phyloP scores from a whole-genome alignment of 177 flowering plant species.

The Viscum album region DNA sequence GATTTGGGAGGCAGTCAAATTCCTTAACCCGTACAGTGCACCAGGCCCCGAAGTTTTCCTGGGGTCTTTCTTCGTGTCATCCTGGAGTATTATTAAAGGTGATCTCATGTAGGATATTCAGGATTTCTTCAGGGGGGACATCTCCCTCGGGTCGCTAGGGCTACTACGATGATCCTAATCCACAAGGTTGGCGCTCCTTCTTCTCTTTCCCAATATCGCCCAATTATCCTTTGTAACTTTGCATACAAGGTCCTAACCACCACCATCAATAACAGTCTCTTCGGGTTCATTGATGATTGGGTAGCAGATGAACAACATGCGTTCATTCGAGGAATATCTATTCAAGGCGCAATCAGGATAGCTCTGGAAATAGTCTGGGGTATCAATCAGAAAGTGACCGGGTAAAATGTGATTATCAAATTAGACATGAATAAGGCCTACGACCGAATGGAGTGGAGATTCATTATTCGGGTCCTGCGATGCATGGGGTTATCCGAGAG shows the following conservation, averaged over 20 bases:
- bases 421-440: too few species aligned
- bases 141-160: background rate
- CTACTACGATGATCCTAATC: background rate
- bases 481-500: too few species aligned
- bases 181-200: background rate
- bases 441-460: too few species aligned
- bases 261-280: background rate
- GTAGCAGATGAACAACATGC: background rate
- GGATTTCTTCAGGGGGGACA: background rate
- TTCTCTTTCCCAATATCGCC: background rate
- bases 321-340: too few species aligned
- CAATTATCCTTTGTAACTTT: background rate
- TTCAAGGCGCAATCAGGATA: too few species aligned
- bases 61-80: too few species aligned
- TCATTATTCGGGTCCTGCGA: too few species aligned
- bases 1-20: background rate
- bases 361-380: too few species aligned
- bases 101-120: background rate
- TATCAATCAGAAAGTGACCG: too few species aligned
- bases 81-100: background rate
- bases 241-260: background rate
- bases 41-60: background rate
- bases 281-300: background rate
- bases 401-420: too few species aligned
- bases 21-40: background rate